These are phyloP conservation scores for Phytophthora lateralis DNA, from an alignment of 352 stramenopile species.

Conservation along the genomic window DNA sequence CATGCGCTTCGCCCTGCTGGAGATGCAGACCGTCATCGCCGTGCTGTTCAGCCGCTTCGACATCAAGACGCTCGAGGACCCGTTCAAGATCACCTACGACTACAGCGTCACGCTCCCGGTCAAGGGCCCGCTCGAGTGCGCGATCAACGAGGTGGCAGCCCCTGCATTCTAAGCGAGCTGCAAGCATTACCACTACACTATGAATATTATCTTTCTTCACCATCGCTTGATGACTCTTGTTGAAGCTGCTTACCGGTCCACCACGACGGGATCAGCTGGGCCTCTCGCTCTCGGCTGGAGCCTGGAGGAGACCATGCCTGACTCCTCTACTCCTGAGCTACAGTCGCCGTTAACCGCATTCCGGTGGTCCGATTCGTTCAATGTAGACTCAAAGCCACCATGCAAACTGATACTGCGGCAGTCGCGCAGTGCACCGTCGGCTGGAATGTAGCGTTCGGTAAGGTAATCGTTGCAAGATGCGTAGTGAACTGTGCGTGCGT, in stretches of 20 bases:
- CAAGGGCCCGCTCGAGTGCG: constrained; percentile 40
- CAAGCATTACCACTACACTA: constrained; percentile 4
- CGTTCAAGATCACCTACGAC: constrained; percentile 49
- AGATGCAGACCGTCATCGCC: constrained; percentile 55
- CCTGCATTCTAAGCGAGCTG: constrained; percentile 26
- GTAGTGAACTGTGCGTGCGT: too few relatives aligned
- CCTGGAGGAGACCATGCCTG: neutral
- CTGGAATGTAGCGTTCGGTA: too few relatives aligned
- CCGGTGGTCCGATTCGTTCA: constrained; percentile 1
- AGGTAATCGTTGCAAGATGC: constrained; percentile 4
- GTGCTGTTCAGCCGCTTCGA: constrained; percentile 47
- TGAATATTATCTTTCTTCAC: constrained; percentile 4
- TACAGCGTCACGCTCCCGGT: constrained; percentile 44
- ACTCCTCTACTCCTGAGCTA: constrained; percentile 9
- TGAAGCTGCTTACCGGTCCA: too few relatives aligned
- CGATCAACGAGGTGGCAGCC: constrained; percentile 22
- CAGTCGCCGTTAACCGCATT: constrained; percentile 4
- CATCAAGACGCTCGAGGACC: constrained; percentile 39
- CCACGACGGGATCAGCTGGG: too few relatives aligned
- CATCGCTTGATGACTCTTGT: too few relatives aligned
- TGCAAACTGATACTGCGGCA: constrained; percentile 3
- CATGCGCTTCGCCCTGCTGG: constrained; percentile 48
- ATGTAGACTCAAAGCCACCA: constrained; percentile 22
- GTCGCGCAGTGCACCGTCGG: constrained; percentile 15
- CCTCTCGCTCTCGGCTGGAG: neutral